Percentiles rank a stretch among this genome's conserved stretches.
Conservation (phyloP, 805 yeast genomes). For the Teunomyces tritomae region DNA sequence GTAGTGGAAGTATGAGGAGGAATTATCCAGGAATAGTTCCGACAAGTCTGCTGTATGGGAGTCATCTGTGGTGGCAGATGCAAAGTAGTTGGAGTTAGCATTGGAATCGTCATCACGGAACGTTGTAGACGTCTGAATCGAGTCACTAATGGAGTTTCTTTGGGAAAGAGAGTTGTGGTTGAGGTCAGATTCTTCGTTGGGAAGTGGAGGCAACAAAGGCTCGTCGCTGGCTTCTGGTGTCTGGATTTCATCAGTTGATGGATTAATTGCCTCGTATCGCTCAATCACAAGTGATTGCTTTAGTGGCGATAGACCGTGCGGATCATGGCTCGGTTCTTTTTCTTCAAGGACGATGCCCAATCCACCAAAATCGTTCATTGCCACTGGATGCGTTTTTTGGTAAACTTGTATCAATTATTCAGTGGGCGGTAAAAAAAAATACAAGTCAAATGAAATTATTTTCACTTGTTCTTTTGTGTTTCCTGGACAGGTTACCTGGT, state of each 20-base stretch:
- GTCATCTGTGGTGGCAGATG: neutral
- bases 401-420: conserved; percentile 5
- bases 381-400: neutral
- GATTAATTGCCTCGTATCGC: neutral
- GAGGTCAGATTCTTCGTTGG: conserved; percentile 11
- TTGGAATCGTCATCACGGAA: conserved; percentile 5
- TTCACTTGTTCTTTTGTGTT: too few relatives aligned
- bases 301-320: neutral
- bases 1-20: conserved; percentile 15
- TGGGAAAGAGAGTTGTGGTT: conserved; percentile 4
- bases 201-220: conserved; percentile 24
- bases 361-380: conserved; percentile 19
- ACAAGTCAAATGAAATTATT: too few relatives aligned
- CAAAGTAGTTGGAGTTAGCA: conserved; percentile 3
- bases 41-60: conserved; percentile 5
- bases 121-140: conserved; percentile 2
- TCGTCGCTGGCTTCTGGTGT: conserved; percentile 7
- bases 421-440: neutral
- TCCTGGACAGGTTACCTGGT: too few relatives aligned
- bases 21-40: conserved; percentile 9
- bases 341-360: conserved; percentile 35
- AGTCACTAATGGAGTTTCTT: conserved; percentile 3
- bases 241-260: neutral
- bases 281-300: neutral
- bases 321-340: conserved; percentile 10